Conservation (phyloP, 1,284 basidiomycete genomes). For the Phlebopus sp. region DNA sequence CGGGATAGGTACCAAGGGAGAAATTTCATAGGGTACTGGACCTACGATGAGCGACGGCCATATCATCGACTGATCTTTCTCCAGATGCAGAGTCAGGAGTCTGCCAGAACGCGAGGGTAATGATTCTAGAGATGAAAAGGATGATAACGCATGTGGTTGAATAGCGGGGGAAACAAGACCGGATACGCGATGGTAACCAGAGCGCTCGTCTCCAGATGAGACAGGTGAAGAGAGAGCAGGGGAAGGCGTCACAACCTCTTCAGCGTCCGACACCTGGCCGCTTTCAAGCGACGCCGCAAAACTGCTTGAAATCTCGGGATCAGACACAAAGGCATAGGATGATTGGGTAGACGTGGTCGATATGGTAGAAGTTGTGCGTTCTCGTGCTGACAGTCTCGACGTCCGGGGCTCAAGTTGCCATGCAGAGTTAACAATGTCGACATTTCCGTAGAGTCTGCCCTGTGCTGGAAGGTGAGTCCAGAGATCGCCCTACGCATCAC, state of each 20-base stretch:
- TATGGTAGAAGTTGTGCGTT: slow-evolving; percentile 68
- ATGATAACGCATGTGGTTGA: slow-evolving; percentile 54
- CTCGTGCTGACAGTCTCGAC: slow-evolving; percentile 50
- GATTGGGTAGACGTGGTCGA: slow-evolving; percentile 74
- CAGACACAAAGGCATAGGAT: slow-evolving; percentile 74
- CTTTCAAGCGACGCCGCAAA: slow-evolving; percentile 77
- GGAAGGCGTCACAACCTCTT: slow-evolving; percentile 52
- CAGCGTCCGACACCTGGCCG: slow-evolving; percentile 63
- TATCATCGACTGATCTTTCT: slow-evolving; percentile 73
- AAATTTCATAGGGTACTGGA: slow-evolving; percentile 60
- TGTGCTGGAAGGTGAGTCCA: slow-evolving; percentile 26
- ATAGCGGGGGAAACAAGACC: slow-evolving; percentile 57
- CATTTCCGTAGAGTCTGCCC: slow-evolving; percentile 67
- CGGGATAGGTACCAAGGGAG: slow-evolving; percentile 50
- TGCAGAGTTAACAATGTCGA: slow-evolving; percentile 59
- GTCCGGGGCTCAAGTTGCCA: slow-evolving; percentile 76
- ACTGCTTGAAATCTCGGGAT: slow-evolving; percentile 75
- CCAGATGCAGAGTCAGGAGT: slow-evolving; percentile 70
- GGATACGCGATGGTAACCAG: slow-evolving; percentile 39
- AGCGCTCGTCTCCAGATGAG: slow-evolving; percentile 51
- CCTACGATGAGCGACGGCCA: slow-evolving; percentile 77
- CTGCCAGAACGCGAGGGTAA: slow-evolving; percentile 57
- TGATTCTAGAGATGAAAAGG: slow-evolving; percentile 72
- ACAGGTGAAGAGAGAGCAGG: slow-evolving; percentile 60
- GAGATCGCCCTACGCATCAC: background rate